Evolutionary conservation across 176 grass and related monocot genomes (phyloP).

Genomic region (Carex kokanica): DNA sequence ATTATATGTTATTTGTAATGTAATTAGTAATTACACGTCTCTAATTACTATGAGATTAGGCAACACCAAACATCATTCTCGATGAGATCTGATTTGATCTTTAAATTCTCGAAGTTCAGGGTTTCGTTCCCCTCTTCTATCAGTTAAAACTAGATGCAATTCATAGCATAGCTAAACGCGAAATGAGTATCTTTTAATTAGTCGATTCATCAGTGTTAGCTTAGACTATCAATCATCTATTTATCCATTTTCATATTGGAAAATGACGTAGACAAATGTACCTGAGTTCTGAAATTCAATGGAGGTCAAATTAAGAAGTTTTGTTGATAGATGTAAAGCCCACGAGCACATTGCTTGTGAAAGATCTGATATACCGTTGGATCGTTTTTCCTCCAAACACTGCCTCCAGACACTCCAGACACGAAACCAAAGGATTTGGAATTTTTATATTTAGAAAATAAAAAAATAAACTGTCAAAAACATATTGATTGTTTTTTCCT

Average conservation of each 20-base stretch:
- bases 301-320: background rate
- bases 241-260: background rate
- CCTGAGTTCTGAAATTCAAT: conserved; percentile 25
- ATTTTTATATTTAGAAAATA: too few species aligned
- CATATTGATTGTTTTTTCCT: too few species aligned
- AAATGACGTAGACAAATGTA: conserved; percentile 25
- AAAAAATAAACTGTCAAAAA: too few species aligned
- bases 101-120: background rate
- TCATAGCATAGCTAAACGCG: background rate
- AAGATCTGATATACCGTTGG: background rate
- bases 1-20: conserved; percentile 27
- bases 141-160: background rate
- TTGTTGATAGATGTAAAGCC: background rate
- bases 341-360: background rate
- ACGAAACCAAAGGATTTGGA: too few species aligned
- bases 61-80: background rate
- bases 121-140: background rate
- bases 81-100: background rate
- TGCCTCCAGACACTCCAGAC: too few species aligned
- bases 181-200: background rate
- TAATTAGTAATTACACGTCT: background rate
- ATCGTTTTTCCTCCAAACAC: too few species aligned
- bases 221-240: background rate
- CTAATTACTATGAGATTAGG: background rate
- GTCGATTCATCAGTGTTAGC: background rate